phyloP scores from a whole-genome alignment of 768 basidiomycete genomes.

The Lactarius deliciosus region DNA sequence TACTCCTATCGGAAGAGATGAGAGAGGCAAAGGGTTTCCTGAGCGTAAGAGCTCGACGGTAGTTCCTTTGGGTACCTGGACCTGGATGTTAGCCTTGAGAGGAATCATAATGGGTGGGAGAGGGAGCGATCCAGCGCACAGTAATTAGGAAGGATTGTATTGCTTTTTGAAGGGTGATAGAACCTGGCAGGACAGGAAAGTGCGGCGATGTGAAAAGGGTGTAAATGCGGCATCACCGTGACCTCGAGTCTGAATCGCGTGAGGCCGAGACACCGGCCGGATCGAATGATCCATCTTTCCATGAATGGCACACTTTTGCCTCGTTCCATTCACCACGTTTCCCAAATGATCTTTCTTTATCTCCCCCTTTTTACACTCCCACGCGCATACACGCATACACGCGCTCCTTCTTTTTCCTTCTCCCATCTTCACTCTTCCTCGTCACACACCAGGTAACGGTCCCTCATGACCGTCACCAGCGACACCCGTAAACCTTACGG shows the following conservation, averaged over 20 bases:
- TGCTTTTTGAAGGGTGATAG: conserved; percentile 19
- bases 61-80: conserved; percentile 29
- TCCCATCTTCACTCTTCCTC: conserved; percentile 9
- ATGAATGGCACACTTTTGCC: background rate
- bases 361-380: conserved; percentile 1
- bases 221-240: conserved; percentile 4
- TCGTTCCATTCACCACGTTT: conserved; percentile 12
- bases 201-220: conserved; percentile 19
- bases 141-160: conserved; percentile 10
- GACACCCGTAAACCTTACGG: conserved; percentile 74
- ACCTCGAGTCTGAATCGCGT: background rate
- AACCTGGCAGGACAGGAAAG: background rate
- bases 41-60: conserved; percentile 30
- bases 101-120: conserved; percentile 17
- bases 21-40: conserved; percentile 27
- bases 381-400: conserved; percentile 5
- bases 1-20: conserved; percentile 22
- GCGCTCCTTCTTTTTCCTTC: background rate
- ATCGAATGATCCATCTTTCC: background rate
- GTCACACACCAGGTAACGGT: conserved; percentile 25
- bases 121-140: conserved; percentile 19
- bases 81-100: conserved; percentile 30
- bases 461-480: conserved; percentile 50
- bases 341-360: conserved; percentile 1
- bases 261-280: conserved; percentile 3